phyloP scores from a whole-genome alignment of 2,329 filamentous ascomycete species.

The Domatiomyces catenatus region DNA sequence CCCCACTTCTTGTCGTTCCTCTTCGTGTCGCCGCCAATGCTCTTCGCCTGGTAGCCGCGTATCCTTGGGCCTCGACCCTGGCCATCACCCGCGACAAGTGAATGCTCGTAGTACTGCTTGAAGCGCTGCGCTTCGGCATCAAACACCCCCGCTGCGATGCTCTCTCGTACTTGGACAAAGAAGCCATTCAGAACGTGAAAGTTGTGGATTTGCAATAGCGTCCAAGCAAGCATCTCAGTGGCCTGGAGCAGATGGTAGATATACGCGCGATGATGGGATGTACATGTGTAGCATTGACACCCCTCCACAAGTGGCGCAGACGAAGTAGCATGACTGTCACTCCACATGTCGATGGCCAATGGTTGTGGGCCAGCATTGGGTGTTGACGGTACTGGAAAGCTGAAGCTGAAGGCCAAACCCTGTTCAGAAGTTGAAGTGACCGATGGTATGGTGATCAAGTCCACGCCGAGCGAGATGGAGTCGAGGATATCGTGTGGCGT shows the following conservation, averaged over 20 bases:
- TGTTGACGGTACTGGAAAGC: conserved; percentile 41
- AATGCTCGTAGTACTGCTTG: conserved; percentile 49
- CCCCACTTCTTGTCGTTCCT: conserved; percentile 56
- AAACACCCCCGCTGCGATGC: conserved; percentile 43
- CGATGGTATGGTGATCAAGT: conserved; percentile 66
- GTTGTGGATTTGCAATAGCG: conserved; percentile 83
- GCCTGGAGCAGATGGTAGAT: conserved; percentile 74
- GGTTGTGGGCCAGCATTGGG: conserved; percentile 2
- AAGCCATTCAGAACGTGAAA: conserved; percentile 57
- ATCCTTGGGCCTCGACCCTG: conserved; percentile 49
- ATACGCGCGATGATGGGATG: conserved; percentile 69
- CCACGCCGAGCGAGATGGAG: conserved; percentile 61
- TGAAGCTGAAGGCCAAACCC: conserved; percentile 69
- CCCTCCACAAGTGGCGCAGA: conserved; percentile 44
- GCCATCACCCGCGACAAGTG: conserved; percentile 59
- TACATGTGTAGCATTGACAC: conserved; percentile 75
- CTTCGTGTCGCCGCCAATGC: conserved; percentile 41
- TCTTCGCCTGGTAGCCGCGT: conserved; percentile 69
- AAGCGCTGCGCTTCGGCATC: conserved; percentile 45
- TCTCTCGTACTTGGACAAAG: conserved; percentile 53
- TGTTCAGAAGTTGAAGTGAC: conserved; percentile 60
- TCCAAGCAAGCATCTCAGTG: conserved; percentile 96
- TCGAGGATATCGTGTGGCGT: conserved; percentile 64
- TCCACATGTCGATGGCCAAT: conserved; percentile 70
- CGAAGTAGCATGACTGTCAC: conserved; percentile 43